These are phyloP conservation scores for Emergomyces orientalis DNA, from an alignment of 2,329 filamentous ascomycete species.

Conservation along the genomic window DNA sequence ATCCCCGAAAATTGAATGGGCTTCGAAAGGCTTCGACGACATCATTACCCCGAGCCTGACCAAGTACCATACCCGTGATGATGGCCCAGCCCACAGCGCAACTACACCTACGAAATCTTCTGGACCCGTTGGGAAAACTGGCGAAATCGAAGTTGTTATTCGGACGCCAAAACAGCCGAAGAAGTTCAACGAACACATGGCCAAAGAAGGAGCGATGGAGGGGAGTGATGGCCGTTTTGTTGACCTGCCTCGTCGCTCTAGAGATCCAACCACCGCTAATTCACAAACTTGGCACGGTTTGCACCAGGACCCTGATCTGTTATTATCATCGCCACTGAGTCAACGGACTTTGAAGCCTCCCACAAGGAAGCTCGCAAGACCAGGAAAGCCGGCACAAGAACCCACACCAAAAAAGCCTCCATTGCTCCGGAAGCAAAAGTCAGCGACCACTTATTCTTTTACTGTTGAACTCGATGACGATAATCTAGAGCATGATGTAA, in stretches of 20 bases:
- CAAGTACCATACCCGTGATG: not conserved
- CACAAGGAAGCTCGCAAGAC: not conserved
- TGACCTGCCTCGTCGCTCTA: not conserved
- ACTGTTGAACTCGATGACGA: not conserved
- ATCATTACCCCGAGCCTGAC: not conserved
- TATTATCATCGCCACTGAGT: not conserved
- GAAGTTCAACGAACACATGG: not conserved
- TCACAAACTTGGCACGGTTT: not conserved
- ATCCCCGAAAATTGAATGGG: constrained; percentile 5
- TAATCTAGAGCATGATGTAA: not conserved
- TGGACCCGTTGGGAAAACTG: not conserved
- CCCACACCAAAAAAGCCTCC: not conserved
- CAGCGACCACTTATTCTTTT: not conserved
- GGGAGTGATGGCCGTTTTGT: not conserved
- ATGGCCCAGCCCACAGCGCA: not conserved
- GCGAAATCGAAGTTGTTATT: constrained; percentile 12
- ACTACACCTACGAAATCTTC: not conserved
- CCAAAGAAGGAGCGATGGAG: not conserved
- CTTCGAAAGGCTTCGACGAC: constrained; percentile 4
- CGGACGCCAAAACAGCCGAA: constrained; percentile 3
- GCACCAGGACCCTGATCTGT: not conserved
- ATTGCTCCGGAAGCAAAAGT: not conserved
- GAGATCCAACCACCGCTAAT: not conserved
- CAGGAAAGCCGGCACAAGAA: not conserved
- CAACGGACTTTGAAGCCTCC: not conserved